Evolutionary conservation across 352 stramenopile species (phyloP), one percentile per base, ranked within the genome.

Genomic region (Aphanomyces euteiches): DNA sequence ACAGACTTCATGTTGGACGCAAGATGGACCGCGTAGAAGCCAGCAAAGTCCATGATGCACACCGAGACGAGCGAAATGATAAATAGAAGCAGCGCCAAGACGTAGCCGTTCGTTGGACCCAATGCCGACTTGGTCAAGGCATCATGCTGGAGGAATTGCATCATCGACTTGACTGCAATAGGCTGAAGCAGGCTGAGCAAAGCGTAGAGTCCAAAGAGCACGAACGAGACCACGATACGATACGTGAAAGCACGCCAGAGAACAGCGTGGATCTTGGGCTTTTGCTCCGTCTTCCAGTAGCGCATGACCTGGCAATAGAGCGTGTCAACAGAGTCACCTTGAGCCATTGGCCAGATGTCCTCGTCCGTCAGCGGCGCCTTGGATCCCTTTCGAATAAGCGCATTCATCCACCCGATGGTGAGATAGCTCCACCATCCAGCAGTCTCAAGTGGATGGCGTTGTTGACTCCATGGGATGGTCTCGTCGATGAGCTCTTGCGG

Each of bases 351-450:
- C 60, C 60, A 67, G 21, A 67, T 41, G 60, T 67, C 60, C 8
- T 67, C 60, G 41, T 67, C 60, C 38, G 60, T 58, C 5, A 67
- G 60, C 60, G 7, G 17, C 17, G 28, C 40, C 28, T 67, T 67
- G 19, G 60, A 21, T 19, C 60, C 60, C 10, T 34, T 36, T 41
- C 10, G 10, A 37, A 63, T 63, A 4, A 63, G 56, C 56, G 56
- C 19, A 15, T 82, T 75, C 38, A 89, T 53, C 82, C 82, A 89
- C 73, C 77, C 85, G 36, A 89, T 75, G n/a, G 80, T 86, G 37
- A 79, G 74, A 50, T 80, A 67, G n/a, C 75, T 82, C 47, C 87
- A 50, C 57, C 75, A 69, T 15, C 76, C 76, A 36, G 72, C 76
- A 6, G 64, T 70, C 59, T 85, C 77, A 0, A 85, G 68, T 7